Base-by-base conservation (phyloP, 257 asterid genomes). In the Knoxia roxburghii region DNA sequence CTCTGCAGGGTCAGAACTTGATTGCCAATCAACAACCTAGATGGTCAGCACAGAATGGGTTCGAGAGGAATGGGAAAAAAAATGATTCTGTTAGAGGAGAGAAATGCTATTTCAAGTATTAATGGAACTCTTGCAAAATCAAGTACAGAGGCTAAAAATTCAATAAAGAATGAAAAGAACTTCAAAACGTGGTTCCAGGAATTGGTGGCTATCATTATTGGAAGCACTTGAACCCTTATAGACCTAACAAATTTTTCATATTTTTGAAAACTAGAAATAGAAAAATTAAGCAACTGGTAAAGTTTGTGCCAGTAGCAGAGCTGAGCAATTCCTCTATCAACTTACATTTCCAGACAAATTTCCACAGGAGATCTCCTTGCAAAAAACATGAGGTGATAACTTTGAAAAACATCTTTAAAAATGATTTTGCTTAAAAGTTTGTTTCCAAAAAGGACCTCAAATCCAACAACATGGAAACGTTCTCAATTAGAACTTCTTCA, bases 1-100 rank as follows among this genome's bases (percentile, higher is more conserved):
- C 78, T 74, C 78, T 15, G 78, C 90, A 73, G 73, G 83, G 62
- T 78, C 85, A 69, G 82, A 73, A 68, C 64, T 77, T 51, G 81
- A 77, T 56, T 74, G 79, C 90, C 86, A 80, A 66, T 76, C 80
- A 80, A 76, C 87, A 78, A 78, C 96, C 99, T 88, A 69, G 68
- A 69, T 64, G 58, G 15, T n/a, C 48, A 43, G 40, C 24, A 21
- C 35, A 33, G 56, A 72, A 12, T 59, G 65, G 48, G 6, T 3
- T 3, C 20, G 65, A 64, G 23, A 30, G 73, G 15, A 53, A 43
- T 39, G 21, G 20, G 52, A 71, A 66, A 33, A 33, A 35, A 54
- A 8, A 26, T 17, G 13, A 49, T 57, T 21, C 27, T 32, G 23
- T 32, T 57, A 68, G 43, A 43, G 32, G 32, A 49, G 57, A 51